A percentile compares a stretch with the other conserved stretches of the same genome.
Evolutionary conservation across 495 filamentous ascomycete genomes (phyloP).

Genomic region (Neurospora sp.): DNA sequence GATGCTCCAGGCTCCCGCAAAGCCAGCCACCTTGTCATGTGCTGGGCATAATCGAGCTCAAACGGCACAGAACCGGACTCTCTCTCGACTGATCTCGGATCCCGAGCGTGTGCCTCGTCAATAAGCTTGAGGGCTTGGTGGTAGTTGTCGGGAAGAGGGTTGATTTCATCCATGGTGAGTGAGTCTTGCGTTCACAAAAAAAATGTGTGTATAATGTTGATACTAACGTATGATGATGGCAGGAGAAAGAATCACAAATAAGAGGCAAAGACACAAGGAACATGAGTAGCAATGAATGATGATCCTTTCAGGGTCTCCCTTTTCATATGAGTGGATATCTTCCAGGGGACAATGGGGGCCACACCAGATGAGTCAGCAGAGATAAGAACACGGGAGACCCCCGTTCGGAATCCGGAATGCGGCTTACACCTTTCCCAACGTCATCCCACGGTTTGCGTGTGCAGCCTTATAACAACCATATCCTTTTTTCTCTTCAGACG

Average conservation of each 20-base stretch:
- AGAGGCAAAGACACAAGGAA: neutral
- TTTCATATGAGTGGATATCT: neutral
- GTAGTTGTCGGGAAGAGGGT: slow-evolving; percentile 18
- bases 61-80: slow-evolving; percentile 40
- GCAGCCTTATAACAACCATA: neutral
- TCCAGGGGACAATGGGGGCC: neutral
- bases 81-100: slow-evolving; percentile 43
- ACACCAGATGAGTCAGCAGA: neutral
- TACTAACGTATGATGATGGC: neutral
- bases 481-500: neutral
- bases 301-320: neutral
- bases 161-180: slow-evolving; percentile 14
- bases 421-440: neutral
- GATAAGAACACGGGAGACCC: neutral
- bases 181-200: neutral
- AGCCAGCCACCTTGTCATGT: slow-evolving; percentile 63
- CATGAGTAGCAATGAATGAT: neutral
- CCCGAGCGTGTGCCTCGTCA: slow-evolving; percentile 60
- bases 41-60: slow-evolving; percentile 68
- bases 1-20: slow-evolving; percentile 45
- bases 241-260: neutral
- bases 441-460: neutral
- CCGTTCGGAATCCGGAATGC: neutral
- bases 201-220: neutral
- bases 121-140: slow-evolving; percentile 48